These are phyloP conservation scores for Gossypium davidsonii DNA, from an alignment of 441 rosid genomes.

Conservation along the genomic window DNA sequence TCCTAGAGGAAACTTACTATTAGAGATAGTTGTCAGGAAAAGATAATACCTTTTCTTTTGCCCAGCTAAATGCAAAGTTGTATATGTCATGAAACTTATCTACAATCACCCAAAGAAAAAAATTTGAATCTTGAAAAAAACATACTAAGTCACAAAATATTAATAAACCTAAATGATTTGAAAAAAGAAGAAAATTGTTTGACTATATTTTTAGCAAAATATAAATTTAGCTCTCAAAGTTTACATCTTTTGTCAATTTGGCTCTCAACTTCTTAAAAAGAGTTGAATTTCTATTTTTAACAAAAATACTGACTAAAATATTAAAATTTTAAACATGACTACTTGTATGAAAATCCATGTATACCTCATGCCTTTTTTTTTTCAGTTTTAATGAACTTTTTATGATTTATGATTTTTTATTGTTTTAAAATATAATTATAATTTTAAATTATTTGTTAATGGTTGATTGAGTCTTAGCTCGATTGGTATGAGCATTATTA, in stretches of 20 bases:
- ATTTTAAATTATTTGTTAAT: too few species aligned
- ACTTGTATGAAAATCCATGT: not conserved
- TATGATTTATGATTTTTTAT: too few species aligned
- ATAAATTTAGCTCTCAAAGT: not conserved
- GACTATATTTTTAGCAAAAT: not conserved
- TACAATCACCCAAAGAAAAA: constrained; percentile 31
- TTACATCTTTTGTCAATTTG: not conserved
- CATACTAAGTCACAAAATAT: not conserved
- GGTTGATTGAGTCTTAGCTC: too few species aligned
- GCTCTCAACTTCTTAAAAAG: not conserved
- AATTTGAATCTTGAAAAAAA: not conserved
- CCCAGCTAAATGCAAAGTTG: constrained; percentile 95
- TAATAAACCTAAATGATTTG: not conserved
- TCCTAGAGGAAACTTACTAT: not conserved
- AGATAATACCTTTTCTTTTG: constrained; percentile 82
- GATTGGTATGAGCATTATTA: too few species aligned
- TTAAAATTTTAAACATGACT: not conserved
- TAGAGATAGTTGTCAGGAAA: not conserved
- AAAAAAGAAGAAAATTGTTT: not conserved
- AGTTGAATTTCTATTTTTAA: not conserved
- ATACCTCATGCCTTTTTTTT: not conserved
- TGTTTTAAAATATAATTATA: too few species aligned
- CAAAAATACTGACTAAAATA: not conserved
- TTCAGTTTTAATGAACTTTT: not conserved
- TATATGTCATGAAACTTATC: constrained; percentile 86